Evolutionary conservation across 169 alveolate species (phyloP).

Genomic region (Cryptosporidium xiaoi): DNA sequence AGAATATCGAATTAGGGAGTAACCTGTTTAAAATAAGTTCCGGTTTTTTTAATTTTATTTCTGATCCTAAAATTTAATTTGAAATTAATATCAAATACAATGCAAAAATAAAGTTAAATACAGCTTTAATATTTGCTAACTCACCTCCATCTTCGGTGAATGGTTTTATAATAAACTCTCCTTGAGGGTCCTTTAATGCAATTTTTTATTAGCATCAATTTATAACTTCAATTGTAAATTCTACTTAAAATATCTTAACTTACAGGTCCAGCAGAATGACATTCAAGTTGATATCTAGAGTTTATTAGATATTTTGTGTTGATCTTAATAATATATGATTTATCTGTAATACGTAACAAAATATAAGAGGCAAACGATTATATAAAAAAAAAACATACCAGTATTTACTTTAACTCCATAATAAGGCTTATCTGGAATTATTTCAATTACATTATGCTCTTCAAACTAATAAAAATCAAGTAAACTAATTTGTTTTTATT

Average conservation of each 20-base stretch:
- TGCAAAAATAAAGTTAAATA: background rate
- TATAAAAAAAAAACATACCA: constrained; percentile 3
- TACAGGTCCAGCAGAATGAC: constrained; percentile 61
- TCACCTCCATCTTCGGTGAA: constrained; percentile 18
- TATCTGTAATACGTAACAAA: background rate
- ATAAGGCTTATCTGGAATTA: constrained; percentile 42
- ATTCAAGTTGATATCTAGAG: constrained; percentile 45
- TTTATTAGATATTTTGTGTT: constrained; percentile 3
- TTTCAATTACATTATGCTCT: background rate
- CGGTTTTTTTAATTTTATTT: background rate
- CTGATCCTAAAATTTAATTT: background rate
- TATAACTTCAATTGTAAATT: background rate
- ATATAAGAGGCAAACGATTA: background rate
- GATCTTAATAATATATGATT: constrained; percentile 17
- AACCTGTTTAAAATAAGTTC: background rate
- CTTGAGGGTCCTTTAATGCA: constrained; percentile 45
- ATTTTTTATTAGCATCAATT: background rate
- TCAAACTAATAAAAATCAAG: background rate
- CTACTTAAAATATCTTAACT: background rate
- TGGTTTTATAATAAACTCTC: constrained; percentile 21
- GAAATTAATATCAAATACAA: background rate
- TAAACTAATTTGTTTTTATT: no score
- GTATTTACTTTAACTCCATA: constrained; percentile 21
- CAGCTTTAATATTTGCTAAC: background rate
- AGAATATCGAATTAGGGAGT: constrained; percentile 20